A percentile compares a stretch with the other conserved stretches of the same genome.
Conservation (phyloP, 2,329 filamentous ascomycete genomes). For the Neoarthrinium moseri region DNA sequence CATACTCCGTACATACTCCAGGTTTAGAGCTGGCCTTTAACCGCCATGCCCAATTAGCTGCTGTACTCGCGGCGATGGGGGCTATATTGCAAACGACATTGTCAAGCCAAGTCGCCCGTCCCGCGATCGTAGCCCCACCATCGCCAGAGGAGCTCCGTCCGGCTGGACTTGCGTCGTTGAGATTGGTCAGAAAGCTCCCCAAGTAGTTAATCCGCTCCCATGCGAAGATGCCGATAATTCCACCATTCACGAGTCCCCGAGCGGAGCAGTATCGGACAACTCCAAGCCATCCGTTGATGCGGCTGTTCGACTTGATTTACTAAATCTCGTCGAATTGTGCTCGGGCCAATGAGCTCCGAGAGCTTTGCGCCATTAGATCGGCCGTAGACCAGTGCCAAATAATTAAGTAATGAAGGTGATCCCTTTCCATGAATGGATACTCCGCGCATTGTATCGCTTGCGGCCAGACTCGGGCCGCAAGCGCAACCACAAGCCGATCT, state of each 20-base stretch:
- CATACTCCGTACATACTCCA: neutral
- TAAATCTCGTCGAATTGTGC: too few species aligned
- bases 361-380: too few species aligned
- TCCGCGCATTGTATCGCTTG: too few species aligned
- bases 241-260: constrained; percentile 31
- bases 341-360: too few species aligned
- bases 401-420: too few species aligned
- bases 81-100: constrained; percentile 52
- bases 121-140: constrained; percentile 8
- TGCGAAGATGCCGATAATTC: constrained; percentile 28
- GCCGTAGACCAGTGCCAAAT: too few species aligned
- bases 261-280: too few species aligned
- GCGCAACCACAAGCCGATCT: too few species aligned
- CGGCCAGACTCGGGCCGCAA: too few species aligned
- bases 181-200: constrained; percentile 9
- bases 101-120: neutral
- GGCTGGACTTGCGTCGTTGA: constrained; percentile 7
- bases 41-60: constrained; percentile 4
- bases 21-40: neutral
- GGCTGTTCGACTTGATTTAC: too few species aligned
- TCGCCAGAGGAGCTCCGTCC: neutral
- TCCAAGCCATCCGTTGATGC: too few species aligned
- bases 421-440: too few species aligned
- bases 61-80: neutral
- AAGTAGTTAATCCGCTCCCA: constrained; percentile 18